Conservation (phyloP, 208 protist species). For the Naegleria gruberi region DNA sequence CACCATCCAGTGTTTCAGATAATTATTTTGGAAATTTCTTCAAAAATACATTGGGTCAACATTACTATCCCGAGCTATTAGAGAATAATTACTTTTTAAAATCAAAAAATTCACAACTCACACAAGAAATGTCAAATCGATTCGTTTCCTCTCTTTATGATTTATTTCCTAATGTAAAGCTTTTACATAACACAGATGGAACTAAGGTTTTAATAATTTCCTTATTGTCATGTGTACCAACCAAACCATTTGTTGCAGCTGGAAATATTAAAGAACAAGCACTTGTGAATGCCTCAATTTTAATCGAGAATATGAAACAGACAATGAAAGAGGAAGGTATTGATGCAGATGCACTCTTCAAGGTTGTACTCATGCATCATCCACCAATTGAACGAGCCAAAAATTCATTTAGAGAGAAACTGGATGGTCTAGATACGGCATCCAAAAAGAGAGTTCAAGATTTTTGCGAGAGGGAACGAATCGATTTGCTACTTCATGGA, state of each 20-base stretch:
- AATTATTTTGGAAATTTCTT: slow-evolving; percentile 4
- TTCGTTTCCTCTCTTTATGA: not conserved
- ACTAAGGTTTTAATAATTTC: not conserved
- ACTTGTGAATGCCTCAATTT: not conserved
- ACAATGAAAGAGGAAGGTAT: not conserved
- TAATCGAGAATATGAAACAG: not conserved
- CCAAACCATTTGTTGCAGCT: slow-evolving; percentile 13
- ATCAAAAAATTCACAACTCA: not conserved
- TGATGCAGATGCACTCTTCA: not conserved
- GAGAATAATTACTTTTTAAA: not conserved
- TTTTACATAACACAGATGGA: not conserved
- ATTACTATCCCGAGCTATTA: too few species aligned
- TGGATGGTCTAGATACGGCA: not conserved
- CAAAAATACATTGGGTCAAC: not conserved
- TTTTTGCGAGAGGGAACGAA: not conserved
- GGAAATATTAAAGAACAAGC: not conserved
- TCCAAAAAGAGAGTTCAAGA: not conserved
- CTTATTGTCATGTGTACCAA: not conserved
- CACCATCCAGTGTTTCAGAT: not conserved
- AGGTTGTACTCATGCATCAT: slow-evolving; percentile 3
- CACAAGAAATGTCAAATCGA: not conserved
- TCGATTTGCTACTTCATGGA: not conserved
- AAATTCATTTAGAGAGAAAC: not conserved
- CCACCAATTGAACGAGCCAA: not conserved
- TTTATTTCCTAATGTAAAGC: not conserved